Evolutionary conservation across 495 filamentous ascomycete genomes (phyloP), one percentile per base, ranked within the genome.

Genomic region (Daldinia concentrica): DNA sequence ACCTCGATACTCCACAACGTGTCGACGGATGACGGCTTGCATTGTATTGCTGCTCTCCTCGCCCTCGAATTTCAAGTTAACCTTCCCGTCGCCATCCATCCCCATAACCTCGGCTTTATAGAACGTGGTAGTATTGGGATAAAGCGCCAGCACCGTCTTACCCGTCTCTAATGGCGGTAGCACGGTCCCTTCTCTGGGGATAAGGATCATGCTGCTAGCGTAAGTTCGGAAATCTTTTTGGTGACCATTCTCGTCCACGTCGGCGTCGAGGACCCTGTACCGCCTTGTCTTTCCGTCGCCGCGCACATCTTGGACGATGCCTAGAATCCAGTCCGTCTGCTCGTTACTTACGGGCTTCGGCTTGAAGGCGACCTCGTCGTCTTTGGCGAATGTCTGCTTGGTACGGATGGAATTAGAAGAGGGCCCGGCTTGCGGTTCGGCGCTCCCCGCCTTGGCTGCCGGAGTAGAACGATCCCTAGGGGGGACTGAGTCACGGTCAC

Each of bases 101-200:
- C 90, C 90, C 84, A 93, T 94, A 17, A 99, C 95, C 70, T 98
- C 94, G 11, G 96, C 95, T 74, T 93, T 90, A 79, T 99, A 99
- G 75, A 99, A 99, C 0, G 95, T 98, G 2, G 95, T 97, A 9
- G 96, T 99, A 63, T 93, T 91, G 0, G 93, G 93, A 75, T 97
- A 97, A 41, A 92, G 82, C 0, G 93, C 93, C 58, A 97, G 81
- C 30, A 97, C 93, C 24, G 88, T 88, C 75, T 92, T 94, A 14
- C 94, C 94, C 60, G 87, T 81, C 1, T 94, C 84, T 73, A 95
- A 94, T 11, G 91, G 87, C 1, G 88, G 84, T 51, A 97, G 77
- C 6, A 82, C 81, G 34, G 83, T 80, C 8, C 81, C 85, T 3
- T 93, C 93, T 26, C 73, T 74, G 1, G 83, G 81, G 50, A 99